Percentiles rank a stretch among this genome's conserved stretches.
phyloP scores from a whole-genome alignment of 176 grass and related monocot genomes.

The Triticum urartu region DNA sequence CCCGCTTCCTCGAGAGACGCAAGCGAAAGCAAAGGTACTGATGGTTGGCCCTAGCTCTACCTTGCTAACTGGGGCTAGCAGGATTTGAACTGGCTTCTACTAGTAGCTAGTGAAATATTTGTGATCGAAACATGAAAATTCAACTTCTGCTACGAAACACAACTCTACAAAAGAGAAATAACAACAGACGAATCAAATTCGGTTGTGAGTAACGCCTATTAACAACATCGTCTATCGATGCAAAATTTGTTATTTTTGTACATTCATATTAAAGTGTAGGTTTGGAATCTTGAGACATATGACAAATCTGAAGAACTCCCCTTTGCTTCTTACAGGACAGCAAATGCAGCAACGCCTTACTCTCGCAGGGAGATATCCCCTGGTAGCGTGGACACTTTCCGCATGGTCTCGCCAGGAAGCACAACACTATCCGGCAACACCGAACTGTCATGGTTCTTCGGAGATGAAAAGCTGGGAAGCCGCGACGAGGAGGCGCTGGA shows the following conservation, averaged over 20 bases:
- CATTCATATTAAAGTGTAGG: neutral
- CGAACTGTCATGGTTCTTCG: conserved; percentile 19
- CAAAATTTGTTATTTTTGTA: neutral
- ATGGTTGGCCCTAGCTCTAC: neutral
- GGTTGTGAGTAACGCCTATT: no score
- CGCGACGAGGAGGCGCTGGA: conserved; percentile 16
- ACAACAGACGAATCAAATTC: no score
- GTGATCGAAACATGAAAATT: no score
- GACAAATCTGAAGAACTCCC: conserved; percentile 6
- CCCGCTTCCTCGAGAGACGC: conserved; percentile 65
- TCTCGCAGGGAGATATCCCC: conserved; percentile 33
- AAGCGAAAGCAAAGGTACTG: conserved; percentile 66
- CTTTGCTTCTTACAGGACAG: conserved; percentile 37
- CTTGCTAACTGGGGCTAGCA: neutral
- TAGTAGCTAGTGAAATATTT: no score
- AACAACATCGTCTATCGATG: neutral
- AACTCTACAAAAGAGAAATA: no score
- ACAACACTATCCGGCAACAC: conserved; percentile 32
- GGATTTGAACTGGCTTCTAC: neutral
- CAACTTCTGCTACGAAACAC: no score
- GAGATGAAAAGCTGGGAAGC: neutral
- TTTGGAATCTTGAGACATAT: neutral
- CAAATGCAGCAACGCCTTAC: conserved; percentile 26
- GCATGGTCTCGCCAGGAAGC: conserved; percentile 12
- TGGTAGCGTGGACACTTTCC: conserved; percentile 18